phyloP scores from a whole-genome alignment of 352 stramenopile genomes.

The Thraustotheca clavata region DNA sequence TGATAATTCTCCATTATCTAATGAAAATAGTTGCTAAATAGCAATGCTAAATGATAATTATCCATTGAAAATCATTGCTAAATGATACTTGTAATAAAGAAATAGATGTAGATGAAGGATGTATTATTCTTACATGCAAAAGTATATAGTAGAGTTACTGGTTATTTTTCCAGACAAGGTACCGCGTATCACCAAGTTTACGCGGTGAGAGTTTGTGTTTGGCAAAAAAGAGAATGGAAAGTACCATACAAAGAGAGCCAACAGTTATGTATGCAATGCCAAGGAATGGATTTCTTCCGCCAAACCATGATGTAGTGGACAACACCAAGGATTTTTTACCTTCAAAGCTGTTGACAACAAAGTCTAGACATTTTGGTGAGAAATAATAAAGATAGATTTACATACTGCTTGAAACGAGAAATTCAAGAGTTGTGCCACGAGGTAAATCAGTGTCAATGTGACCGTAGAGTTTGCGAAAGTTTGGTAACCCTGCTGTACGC shows the following conservation, averaged over 20 bases:
- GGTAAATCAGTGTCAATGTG: conserved; percentile 92
- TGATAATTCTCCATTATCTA: too few species aligned
- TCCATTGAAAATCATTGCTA: background rate
- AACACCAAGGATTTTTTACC: conserved; percentile 96
- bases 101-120: background rate
- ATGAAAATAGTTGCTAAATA: too few species aligned
- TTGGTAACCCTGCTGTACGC: conserved; percentile 94
- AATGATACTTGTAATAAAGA: background rate
- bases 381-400: conserved; percentile 22
- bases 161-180: conserved; percentile 96
- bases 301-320: conserved; percentile 93
- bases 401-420: conserved; percentile 88
- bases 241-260: conserved; percentile 88
- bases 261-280: conserved; percentile 95
- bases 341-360: conserved; percentile 91
- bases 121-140: conserved; percentile 1
- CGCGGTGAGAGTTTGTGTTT: conserved; percentile 94
- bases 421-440: conserved; percentile 83
- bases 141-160: conserved; percentile 45
- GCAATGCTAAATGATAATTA: background rate
- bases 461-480: conserved; percentile 99
- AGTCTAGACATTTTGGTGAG: conserved; percentile 48
- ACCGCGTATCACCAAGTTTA: conserved; percentile 91
- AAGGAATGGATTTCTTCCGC: conserved; percentile 95
- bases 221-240: conserved; percentile 92